Evolutionary conservation across 306 rosid species (phyloP), one percentile per base, ranked within the genome.

Genomic region (Cucurbita moschata): DNA sequence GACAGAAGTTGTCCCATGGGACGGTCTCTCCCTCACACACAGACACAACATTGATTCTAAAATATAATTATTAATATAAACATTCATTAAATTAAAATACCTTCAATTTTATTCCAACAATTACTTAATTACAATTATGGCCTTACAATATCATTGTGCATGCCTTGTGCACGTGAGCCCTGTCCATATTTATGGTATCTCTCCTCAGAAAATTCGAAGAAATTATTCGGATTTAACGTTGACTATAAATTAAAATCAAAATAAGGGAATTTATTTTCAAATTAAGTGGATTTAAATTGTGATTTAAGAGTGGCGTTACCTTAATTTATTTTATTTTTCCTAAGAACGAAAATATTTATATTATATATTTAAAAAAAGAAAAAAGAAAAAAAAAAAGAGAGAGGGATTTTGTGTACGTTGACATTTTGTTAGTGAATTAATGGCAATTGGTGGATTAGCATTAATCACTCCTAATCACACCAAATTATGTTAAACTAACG

Each of bases 381-480:
- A 19, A 19, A 19, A 19, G 19, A 19, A 19, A 19, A 26, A 26
- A 30, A 30, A 30, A 1, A 30, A 8, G 13, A 26, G 43, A 68
- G 57, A 68, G 73, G 57, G 42, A 68, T 21, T 68, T 26, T 47
- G 40, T 47, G 14, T 68, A 19, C 47, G 57, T 68, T 68, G 73
- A 68, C 73, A 68, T 68, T 68, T 47, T 15, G 5, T 63, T 63
- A 13, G 3, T 62, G 13, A 4, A n/a, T 39, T 19, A 60, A 18
- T n/a, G 53, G 2, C 30, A 40, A 49, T 63, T 66, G 53, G 38
- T 68, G 19, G 21, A 68, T 23, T 68, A 46, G 42, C 19, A 46
- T 46, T 67, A 67, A 67, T 67, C 73, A 68, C 73, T 11, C 57
- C 55, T 65, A 43, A 67, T 67, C 73, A 43, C 38, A 65, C 37